Percentiles rank a stretch among this genome's conserved stretches.
phyloP scores from a whole-genome alignment of 2,329 filamentous ascomycete genomes.

The Dothistroma septosporum region DNA sequence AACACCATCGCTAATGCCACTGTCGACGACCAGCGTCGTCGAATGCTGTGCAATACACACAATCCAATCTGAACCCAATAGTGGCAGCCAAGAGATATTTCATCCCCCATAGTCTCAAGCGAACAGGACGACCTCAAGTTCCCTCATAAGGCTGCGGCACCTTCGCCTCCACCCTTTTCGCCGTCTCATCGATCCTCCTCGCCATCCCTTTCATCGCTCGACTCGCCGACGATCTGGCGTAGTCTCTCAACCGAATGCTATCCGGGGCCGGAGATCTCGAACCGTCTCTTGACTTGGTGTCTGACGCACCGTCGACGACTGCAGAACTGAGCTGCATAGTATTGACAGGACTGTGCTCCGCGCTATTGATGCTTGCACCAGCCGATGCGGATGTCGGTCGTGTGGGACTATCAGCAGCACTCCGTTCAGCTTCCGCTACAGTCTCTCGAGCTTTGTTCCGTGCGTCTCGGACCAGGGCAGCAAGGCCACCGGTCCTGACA shows the following conservation, averaged over 20 bases:
- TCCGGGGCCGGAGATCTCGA: conserved; percentile 10
- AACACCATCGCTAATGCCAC: not conserved
- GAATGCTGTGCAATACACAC: not conserved
- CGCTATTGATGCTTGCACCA: not conserved
- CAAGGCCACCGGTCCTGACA: conserved; percentile 18
- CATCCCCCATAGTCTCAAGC: not conserved
- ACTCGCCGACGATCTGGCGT: conserved; percentile 18
- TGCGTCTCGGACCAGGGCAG: conserved; percentile 21
- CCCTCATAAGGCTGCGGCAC: conserved; percentile 19
- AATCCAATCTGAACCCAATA: not conserved
- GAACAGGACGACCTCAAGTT: conserved; percentile 9
- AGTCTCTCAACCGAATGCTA: conserved; percentile 14
- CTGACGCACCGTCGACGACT: not conserved
- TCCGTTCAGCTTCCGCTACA: conserved; percentile 18
- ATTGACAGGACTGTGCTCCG: not conserved
- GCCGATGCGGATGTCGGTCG: not conserved
- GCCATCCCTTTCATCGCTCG: conserved; percentile 19
- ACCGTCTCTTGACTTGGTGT: not conserved
- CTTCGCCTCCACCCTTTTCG: conserved; percentile 16
- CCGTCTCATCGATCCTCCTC: conserved; percentile 18
- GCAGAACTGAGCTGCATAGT: not conserved
- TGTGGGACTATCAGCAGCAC: conserved; percentile 2
- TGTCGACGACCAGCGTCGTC: not conserved
- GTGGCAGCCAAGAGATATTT: not conserved
- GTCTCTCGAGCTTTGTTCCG: conserved; percentile 19